phyloP scores from a whole-genome alignment of 495 filamentous ascomycete genomes.

The Pseudotulostoma volvatum region DNA sequence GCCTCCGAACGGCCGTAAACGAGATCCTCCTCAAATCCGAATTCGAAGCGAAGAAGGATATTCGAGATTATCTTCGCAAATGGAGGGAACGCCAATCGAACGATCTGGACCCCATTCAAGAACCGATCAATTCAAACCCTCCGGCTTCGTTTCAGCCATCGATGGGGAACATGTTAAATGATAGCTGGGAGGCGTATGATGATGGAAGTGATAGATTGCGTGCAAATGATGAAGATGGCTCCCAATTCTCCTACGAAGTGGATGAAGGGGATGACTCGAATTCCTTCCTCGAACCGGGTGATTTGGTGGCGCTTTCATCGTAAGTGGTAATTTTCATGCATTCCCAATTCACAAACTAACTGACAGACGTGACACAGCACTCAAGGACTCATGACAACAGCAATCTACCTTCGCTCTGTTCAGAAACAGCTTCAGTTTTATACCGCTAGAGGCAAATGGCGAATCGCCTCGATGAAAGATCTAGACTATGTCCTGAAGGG shows the following conservation, averaged over 20 bases:
- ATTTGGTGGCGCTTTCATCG: conserved; percentile 48
- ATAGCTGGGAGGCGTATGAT: conserved; percentile 23
- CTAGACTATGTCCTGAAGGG: conserved; percentile 46
- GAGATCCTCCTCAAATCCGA: conserved; percentile 18
- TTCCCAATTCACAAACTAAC: neutral
- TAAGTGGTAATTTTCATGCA: conserved; percentile 13
- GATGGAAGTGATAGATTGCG: conserved; percentile 13
- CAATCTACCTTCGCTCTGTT: conserved; percentile 50
- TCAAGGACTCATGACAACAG: conserved; percentile 36
- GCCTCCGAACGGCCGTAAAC: no score
- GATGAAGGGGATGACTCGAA: conserved; percentile 22
- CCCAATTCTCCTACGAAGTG: conserved; percentile 17
- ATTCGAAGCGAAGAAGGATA: conserved; percentile 22
- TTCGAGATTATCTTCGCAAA: conserved; percentile 34
- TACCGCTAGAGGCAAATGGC: conserved; percentile 55
- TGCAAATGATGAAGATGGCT: conserved; percentile 13
- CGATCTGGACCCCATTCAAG: conserved; percentile 20
- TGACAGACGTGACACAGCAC: conserved; percentile 9
- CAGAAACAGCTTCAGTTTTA: conserved; percentile 54
- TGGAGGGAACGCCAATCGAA: conserved; percentile 31
- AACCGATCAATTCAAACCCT: conserved; percentile 8
- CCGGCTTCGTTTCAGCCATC: conserved; percentile 3
- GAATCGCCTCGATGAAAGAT: conserved; percentile 28
- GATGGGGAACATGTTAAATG: conserved; percentile 26
- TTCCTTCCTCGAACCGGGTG: conserved; percentile 45